Percentiles rank a stretch among this genome's conserved stretches.
These are phyloP conservation scores for Polymyxa betae DNA, from an alignment of 208 protist species.

Conservation along the genomic window DNA sequence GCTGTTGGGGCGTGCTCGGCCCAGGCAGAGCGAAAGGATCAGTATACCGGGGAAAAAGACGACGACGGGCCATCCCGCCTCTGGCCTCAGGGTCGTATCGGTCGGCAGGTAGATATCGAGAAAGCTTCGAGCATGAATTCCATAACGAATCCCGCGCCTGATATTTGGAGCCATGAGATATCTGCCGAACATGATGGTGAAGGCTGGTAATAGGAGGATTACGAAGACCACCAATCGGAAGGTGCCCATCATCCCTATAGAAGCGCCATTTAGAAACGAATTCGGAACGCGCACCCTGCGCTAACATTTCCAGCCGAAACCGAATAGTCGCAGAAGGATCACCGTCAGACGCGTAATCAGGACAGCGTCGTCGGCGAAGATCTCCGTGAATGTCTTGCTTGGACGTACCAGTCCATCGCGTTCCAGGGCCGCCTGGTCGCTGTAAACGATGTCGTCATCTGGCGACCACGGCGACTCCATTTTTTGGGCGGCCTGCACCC, in stretches of 20 bases:
- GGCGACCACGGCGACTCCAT: no score
- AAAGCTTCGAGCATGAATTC: constrained; percentile 2
- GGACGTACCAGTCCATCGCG: no score
- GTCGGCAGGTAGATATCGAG: constrained; percentile 30
- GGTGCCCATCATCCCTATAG: not conserved
- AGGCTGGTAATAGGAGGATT: constrained; percentile 8
- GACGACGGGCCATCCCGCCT: constrained; percentile 11
- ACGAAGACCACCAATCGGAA: constrained; percentile 19
- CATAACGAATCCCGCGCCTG: constrained; percentile 1
- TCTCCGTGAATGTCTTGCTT: constrained; percentile 20
- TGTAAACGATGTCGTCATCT: no score
- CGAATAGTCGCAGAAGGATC: constrained; percentile 27
- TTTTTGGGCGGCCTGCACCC: no score
- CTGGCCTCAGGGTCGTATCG: not conserved
- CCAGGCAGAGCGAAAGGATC: not conserved
- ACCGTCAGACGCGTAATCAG: constrained; percentile 14
- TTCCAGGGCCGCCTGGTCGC: no score
- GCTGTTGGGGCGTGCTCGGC: not conserved
- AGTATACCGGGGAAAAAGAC: constrained; percentile 43
- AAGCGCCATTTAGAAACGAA: not conserved
- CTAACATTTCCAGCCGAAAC: constrained; percentile 43
- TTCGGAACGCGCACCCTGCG: not conserved
- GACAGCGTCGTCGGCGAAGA: not conserved
- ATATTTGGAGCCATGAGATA: not conserved
- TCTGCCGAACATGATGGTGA: not conserved